These are phyloP conservation scores for Arthrobotrys megalospora DNA, from an alignment of 2,329 filamentous ascomycete species.

Conservation along the genomic window DNA sequence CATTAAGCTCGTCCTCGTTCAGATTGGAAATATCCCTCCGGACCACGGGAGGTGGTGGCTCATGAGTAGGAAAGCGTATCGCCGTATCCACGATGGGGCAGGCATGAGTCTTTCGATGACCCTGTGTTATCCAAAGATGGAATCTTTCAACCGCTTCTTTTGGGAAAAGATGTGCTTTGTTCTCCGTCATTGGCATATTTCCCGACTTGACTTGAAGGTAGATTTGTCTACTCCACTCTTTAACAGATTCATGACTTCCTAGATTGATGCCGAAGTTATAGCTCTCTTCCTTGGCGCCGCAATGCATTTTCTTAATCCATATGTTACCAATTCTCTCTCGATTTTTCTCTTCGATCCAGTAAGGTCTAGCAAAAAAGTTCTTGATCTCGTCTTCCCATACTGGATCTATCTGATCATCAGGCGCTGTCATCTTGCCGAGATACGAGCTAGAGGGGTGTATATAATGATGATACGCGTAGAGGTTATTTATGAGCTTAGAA, in stretches of 20 bases:
- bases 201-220: constrained; percentile 42
- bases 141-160: constrained; percentile 49
- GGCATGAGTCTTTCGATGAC: constrained; percentile 11
- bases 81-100: constrained; percentile 14
- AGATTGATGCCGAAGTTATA: constrained; percentile 43
- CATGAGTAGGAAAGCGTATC: constrained; percentile 27
- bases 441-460: no score
- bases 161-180: constrained; percentile 48
- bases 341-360: constrained; percentile 42
- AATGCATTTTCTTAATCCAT: constrained; percentile 53
- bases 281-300: neutral
- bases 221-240: constrained; percentile 34
- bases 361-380: constrained; percentile 48
- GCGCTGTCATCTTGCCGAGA: no score
- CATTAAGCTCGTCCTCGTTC: constrained; percentile 37
- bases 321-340: constrained; percentile 24
- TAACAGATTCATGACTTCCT: constrained; percentile 18
- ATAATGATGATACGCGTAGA: no score
- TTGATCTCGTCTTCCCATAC: constrained; percentile 58
- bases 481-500: no score
- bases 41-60: constrained; percentile 23
- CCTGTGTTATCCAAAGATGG: constrained; percentile 55
- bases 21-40: constrained; percentile 52
- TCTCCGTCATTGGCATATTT: constrained; percentile 55
- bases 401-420: neutral